These are phyloP conservation scores for Xylaria longipes DNA, from an alignment of 495 filamentous ascomycete species.

Conservation along the genomic window DNA sequence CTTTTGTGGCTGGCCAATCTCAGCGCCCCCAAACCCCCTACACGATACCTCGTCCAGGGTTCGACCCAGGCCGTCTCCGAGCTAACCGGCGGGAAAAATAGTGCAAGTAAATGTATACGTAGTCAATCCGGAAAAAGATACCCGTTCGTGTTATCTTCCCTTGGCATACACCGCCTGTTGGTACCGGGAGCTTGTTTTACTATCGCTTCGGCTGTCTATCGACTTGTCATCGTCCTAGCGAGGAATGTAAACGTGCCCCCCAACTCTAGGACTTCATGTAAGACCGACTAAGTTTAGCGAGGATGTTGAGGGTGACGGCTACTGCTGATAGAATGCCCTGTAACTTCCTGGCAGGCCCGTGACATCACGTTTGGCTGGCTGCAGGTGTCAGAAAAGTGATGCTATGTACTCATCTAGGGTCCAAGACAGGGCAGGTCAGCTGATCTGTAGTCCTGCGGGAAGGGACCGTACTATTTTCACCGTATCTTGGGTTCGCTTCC, in stretches of 20 bases:
- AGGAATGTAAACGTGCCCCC: not conserved
- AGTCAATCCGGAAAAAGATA: not conserved
- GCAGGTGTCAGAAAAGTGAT: not conserved
- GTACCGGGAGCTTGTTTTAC: not conserved
- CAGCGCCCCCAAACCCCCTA: not conserved
- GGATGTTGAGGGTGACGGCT: not conserved
- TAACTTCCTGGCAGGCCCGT: not conserved
- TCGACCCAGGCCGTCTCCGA: not conserved
- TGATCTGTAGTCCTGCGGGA: not conserved
- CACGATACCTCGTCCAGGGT: not conserved
- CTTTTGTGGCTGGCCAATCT: not conserved
- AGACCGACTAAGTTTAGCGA: not conserved
- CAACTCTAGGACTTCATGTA: not conserved
- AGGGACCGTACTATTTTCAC: not conserved
- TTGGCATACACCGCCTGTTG: not conserved
- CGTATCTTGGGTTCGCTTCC: not conserved
- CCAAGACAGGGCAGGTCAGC: conserved; percentile 5
- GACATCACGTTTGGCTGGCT: not conserved
- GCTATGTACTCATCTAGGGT: too few species aligned
- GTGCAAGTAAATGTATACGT: not conserved
- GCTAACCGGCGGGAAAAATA: conserved; percentile 4
- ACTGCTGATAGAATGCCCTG: not conserved
- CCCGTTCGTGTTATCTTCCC: not conserved
- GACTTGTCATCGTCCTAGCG: not conserved
- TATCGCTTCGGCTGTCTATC: not conserved